Conservation (phyloP, 768 basidiomycete species). For the Suillus occidentalis region DNA sequence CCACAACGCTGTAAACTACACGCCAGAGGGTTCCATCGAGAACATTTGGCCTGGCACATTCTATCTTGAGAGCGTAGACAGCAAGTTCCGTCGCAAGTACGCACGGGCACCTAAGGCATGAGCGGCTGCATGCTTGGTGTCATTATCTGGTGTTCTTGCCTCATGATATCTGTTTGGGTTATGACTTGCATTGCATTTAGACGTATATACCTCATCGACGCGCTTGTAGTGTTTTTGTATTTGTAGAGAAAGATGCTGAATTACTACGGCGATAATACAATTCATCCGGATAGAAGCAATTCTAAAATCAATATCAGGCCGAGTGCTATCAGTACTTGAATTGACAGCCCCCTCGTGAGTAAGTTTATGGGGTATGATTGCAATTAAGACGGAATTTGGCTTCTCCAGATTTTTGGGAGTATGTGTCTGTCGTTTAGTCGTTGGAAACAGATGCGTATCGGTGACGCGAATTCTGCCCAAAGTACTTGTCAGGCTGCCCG, state of each 20-base stretch:
- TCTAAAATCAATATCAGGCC: not conserved
- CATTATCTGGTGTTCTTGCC: not conserved
- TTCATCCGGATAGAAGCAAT: not conserved
- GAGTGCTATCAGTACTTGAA: too few species aligned
- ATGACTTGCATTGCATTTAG: slow-evolving; percentile 5
- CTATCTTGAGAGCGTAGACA: slow-evolving; percentile 90
- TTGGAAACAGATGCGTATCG: not conserved
- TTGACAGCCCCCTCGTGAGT: too few species aligned
- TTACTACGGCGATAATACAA: not conserved
- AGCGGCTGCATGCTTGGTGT: not conserved
- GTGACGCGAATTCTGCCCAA: not conserved
- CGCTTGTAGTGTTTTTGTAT: not conserved
- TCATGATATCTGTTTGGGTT: slow-evolving; percentile 2
- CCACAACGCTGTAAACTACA: slow-evolving; percentile 86
- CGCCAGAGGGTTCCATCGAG: slow-evolving; percentile 81
- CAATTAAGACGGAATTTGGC: too few species aligned
- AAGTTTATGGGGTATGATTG: too few species aligned
- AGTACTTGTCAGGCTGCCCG: not conserved
- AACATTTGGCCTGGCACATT: slow-evolving; percentile 94
- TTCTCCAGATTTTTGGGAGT: too few species aligned
- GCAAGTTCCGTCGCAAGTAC: slow-evolving; percentile 92
- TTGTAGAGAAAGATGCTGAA: not conserved
- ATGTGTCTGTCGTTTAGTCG: not conserved
- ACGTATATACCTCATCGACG: slow-evolving; percentile 5
- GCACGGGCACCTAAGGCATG: slow-evolving; percentile 39